Conservation (phyloP, 2,329 filamentous ascomycete species). For the Madurella mycetomatis region DNA sequence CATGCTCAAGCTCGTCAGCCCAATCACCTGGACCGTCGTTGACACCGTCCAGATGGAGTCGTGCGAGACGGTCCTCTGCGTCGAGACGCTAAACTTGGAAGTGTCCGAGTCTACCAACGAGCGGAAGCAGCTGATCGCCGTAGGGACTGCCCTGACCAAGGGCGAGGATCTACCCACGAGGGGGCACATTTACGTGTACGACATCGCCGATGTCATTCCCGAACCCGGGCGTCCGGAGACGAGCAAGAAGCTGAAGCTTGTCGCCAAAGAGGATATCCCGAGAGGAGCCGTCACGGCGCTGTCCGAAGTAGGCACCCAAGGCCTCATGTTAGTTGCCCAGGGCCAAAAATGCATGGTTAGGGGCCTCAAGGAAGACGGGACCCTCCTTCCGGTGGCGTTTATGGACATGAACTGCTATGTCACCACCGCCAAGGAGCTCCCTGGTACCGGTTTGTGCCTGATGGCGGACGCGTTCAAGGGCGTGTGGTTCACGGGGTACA, state of each 20-base stretch:
- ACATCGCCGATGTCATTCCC: constrained; percentile 86
- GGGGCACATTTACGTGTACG: constrained; percentile 84
- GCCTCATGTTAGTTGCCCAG: constrained; percentile 83
- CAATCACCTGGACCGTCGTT: constrained; percentile 71
- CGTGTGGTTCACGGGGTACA: constrained; percentile 93
- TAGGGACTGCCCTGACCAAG: constrained; percentile 80
- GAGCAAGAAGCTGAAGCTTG: constrained; percentile 75
- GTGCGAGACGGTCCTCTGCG: constrained; percentile 72
- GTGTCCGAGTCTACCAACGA: constrained; percentile 88
- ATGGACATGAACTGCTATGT: constrained; percentile 97
- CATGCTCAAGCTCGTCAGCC: constrained; percentile 72
- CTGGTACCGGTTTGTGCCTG: constrained; percentile 77
- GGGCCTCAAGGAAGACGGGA: constrained; percentile 91
- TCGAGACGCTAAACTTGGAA: constrained; percentile 81
- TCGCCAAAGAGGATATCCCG: constrained; percentile 85
- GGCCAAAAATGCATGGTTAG: constrained; percentile 97
- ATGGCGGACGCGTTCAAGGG: constrained; percentile 91
- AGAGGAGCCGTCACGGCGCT: constrained; percentile 87
- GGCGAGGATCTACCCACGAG: constrained; percentile 87
- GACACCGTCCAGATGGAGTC: constrained; percentile 69
- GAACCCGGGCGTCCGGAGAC: constrained; percentile 82
- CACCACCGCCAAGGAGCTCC: constrained; percentile 76
- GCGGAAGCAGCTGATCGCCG: constrained; percentile 72
- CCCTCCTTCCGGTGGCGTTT: constrained; percentile 88
- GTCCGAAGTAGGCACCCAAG: constrained; percentile 79